phyloP scores from a whole-genome alignment of 208 protist genomes.

The Plasmodiophora brassicae region DNA sequence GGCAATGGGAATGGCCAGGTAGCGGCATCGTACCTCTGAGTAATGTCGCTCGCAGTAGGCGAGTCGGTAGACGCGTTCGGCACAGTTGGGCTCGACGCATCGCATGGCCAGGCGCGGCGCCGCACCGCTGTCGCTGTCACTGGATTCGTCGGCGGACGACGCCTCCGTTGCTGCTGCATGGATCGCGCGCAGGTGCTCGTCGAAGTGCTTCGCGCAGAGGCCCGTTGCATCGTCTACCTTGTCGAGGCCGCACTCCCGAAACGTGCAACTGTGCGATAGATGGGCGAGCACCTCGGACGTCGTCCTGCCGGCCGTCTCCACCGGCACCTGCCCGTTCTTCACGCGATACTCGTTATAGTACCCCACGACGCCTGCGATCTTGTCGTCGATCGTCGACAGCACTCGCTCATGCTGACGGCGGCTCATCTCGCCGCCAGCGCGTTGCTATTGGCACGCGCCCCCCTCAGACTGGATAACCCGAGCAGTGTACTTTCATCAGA shows the following conservation, averaged over 20 bases:
- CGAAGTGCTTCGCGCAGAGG: not conserved
- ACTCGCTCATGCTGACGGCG: not conserved
- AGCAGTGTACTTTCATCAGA: too few relatives aligned
- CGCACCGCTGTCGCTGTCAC: not conserved
- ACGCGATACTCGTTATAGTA: not conserved
- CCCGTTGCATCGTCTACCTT: not conserved
- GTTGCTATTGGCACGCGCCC: too few relatives aligned
- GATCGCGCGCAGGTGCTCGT: not conserved
- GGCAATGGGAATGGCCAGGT: too few relatives aligned
- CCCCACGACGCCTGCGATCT: not conserved
- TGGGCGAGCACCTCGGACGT: not conserved
- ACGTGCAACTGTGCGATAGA: not conserved
- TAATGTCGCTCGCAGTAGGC: constrained; percentile 23
- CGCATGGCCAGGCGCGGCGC: not conserved
- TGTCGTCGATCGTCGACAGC: constrained; percentile 1
- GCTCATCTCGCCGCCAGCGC: too few relatives aligned
- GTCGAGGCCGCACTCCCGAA: not conserved
- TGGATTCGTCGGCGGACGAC: not conserved
- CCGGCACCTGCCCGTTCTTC: not conserved
- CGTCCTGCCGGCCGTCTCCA: not conserved
- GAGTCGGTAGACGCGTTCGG: not conserved
- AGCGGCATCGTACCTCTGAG: not conserved
- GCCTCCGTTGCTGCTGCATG: not conserved
- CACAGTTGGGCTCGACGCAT: not conserved
- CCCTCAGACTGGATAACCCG: too few relatives aligned